Conservation (phyloP, 2,329 filamentous ascomycete genomes). For the Apiospora arundinis region DNA sequence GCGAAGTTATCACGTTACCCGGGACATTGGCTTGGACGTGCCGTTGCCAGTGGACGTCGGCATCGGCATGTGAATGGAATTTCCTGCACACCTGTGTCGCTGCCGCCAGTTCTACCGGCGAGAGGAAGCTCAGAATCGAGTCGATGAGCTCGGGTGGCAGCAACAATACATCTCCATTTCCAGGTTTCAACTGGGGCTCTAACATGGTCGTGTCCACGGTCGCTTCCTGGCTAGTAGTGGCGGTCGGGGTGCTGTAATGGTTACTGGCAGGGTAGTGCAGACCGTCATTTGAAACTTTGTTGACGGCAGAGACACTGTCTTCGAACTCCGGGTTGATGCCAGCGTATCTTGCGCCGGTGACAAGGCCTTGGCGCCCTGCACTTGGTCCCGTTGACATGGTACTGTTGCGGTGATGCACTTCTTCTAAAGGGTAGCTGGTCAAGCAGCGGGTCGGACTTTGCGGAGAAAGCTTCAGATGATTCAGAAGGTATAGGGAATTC, state of each 20-base stretch:
- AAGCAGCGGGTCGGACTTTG: neutral
- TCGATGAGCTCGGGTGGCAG: slow-evolving; percentile 80
- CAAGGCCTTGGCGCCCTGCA: slow-evolving; percentile 20
- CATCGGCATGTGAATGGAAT: slow-evolving; percentile 63
- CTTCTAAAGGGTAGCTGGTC: neutral
- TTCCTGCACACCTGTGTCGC: slow-evolving; percentile 66
- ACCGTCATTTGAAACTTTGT: slow-evolving; percentile 35
- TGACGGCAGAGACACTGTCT: slow-evolving; percentile 40
- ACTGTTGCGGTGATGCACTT: neutral
- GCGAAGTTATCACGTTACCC: slow-evolving; percentile 54
- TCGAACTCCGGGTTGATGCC: slow-evolving; percentile 46
- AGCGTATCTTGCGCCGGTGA: slow-evolving; percentile 39
- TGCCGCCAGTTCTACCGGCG: slow-evolving; percentile 66
- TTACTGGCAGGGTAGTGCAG: neutral
- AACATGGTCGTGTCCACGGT: neutral
- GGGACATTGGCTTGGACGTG: slow-evolving; percentile 74
- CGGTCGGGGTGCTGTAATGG: neutral
- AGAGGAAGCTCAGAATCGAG: slow-evolving; percentile 71
- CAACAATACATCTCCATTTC: slow-evolving; percentile 37
- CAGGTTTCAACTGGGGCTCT: neutral
- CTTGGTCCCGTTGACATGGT: neutral
- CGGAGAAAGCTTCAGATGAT: neutral
- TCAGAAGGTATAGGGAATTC: neutral
- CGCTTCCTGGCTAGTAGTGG: neutral
- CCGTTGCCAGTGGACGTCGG: slow-evolving; percentile 75